Evolutionary conservation across 441 rosid genomes (phyloP), one percentile per base, ranked within the genome.

Genomic region (Eruca vesicaria): DNA sequence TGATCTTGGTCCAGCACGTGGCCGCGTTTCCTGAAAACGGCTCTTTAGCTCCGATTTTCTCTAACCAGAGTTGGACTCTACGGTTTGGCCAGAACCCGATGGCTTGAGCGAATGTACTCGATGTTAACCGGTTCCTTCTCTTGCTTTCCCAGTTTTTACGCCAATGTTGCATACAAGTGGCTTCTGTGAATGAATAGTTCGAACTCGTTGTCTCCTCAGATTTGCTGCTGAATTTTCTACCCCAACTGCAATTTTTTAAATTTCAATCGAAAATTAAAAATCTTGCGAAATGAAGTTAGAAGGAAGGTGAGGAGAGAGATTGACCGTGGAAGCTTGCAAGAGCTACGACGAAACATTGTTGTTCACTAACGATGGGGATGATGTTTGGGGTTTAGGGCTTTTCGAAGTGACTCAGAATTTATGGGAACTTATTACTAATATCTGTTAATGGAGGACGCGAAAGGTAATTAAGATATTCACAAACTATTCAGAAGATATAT

Each of bases 1-100:
- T 55, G 60, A 55, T 55, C 60, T 55, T 55, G 60, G 60, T 56
- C 60, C 60, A 56, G 6, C 60, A 56, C 60, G 60, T 56, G 16
- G 60, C 60, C 11, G 60, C 60, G 60, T 56, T 56, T 3, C 60
- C 60, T 23, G 60, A 56, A 0, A 21, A 56, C 0, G 60, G 60
- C 60, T 56, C 32, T 0, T 21, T 7, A 6, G 60, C 60, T 56
- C 60, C 60, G 60, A 56, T 23, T 56, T 56, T 56, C 31, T 56
- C 60, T 56, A 56, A 11, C 60, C 60, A 56, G 60, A 56, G 60
- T 14, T 56, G 60, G 60, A 56, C 32, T 56, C 60, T 56, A 21
- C 60, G 60, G 31, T 55, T 21, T 11, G 60, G 60, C 60, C 31
- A 55, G 29, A 55, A 55, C 60, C 60, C 60, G 29, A 55, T 55